Percentiles rank a stretch among this genome's conserved stretches.
Evolutionary conservation across 1,139 yeast genomes (phyloP).

Genomic region (Kazachstania sp.): DNA sequence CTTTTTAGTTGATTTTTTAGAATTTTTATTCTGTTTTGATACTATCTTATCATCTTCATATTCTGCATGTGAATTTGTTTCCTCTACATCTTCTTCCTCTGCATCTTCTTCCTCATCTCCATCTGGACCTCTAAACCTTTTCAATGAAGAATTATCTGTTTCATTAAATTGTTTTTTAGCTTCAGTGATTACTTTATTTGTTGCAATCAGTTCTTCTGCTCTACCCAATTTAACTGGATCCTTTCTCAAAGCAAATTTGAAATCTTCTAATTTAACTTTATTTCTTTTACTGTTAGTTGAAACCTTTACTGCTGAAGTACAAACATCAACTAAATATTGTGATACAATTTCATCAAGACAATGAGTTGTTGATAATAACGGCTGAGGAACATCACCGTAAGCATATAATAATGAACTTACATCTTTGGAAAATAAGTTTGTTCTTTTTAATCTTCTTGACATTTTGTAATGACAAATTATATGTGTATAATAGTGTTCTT

Average conservation of each 20-base stretch:
- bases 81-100: slow-evolving; percentile 8
- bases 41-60: slow-evolving; percentile 2
- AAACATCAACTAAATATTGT: slow-evolving; percentile 65
- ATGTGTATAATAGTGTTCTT: neutral
- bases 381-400: slow-evolving; percentile 76
- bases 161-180: slow-evolving; percentile 81
- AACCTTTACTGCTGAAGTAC: slow-evolving; percentile 42
- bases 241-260: slow-evolving; percentile 72
- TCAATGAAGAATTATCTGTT: slow-evolving; percentile 41
- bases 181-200: slow-evolving; percentile 65
- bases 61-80: slow-evolving; percentile 5
- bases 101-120: slow-evolving; percentile 29
- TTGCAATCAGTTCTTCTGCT: slow-evolving; percentile 65
- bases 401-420: slow-evolving; percentile 72
- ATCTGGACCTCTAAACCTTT: slow-evolving; percentile 27
- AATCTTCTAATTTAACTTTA: slow-evolving; percentile 78
- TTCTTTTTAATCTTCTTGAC: slow-evolving; percentile 31
- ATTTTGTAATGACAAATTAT: slow-evolving; percentile 9
- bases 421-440: slow-evolving; percentile 51
- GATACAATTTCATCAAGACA: slow-evolving; percentile 78
- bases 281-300: slow-evolving; percentile 50
- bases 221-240: slow-evolving; percentile 82
- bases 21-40: neutral
- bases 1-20: neutral
- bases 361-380: slow-evolving; percentile 67